These are phyloP conservation scores for Globomyces pollinis-pini DNA, from an alignment of 192 early-diverging fungal species.

Conservation along the genomic window DNA sequence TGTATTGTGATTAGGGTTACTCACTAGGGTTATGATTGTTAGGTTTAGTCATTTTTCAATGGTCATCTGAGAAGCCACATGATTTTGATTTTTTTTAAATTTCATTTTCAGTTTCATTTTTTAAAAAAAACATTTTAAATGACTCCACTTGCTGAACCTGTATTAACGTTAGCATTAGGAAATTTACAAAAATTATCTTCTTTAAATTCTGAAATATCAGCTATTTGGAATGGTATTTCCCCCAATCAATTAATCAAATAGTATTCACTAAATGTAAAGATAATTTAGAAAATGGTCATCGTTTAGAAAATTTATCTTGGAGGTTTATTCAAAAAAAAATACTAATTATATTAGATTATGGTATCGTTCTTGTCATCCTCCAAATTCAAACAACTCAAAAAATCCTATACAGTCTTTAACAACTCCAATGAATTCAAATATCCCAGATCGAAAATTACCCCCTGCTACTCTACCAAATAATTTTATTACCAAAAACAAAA, in stretches of 20 bases:
- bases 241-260: slow-evolving; percentile 8
- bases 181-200: slow-evolving; percentile 26
- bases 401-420: slow-evolving; percentile 3
- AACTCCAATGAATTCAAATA: neutral
- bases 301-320: slow-evolving; percentile 35
- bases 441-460: too few species aligned
- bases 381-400: slow-evolving; percentile 9
- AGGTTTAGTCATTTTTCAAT: too few species aligned
- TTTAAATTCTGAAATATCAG: slow-evolving; percentile 30
- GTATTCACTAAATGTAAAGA: slow-evolving; percentile 42
- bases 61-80: too few species aligned
- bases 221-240: slow-evolving; percentile 32
- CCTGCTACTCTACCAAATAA: too few species aligned
- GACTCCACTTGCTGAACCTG: slow-evolving; percentile 24
- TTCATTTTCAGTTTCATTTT: too few species aligned
- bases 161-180: slow-evolving; percentile 28
- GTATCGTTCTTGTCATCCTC: slow-evolving; percentile 29
- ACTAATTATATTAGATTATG: slow-evolving; percentile 23
- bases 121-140: neutral
- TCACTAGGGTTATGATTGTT: too few species aligned
- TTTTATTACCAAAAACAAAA: too few species aligned
- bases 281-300: slow-evolving; percentile 34
- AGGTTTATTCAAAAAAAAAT: slow-evolving; percentile 15
- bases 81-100: too few species aligned
- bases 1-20: too few species aligned